phyloP scores from a whole-genome alignment of 768 basidiomycete genomes.

The Termitomyces sp. region DNA sequence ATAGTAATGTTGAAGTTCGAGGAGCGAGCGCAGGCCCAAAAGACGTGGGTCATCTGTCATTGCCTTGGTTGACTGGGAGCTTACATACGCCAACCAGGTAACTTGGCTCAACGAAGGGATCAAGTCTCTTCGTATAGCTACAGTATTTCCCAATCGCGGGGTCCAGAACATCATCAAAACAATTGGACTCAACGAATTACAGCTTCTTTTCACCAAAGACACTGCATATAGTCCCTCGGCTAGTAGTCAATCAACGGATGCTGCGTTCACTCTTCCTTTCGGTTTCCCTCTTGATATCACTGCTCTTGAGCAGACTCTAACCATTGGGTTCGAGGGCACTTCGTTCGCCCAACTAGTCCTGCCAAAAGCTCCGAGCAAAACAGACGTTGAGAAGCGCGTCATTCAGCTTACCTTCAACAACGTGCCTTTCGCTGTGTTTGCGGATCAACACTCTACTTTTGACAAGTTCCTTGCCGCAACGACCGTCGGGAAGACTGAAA shows the following conservation, averaged over 20 bases:
- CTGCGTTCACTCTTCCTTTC: constrained; percentile 64
- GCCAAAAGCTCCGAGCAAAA: constrained; percentile 49
- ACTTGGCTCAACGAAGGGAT: constrained; percentile 73
- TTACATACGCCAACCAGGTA: constrained; percentile 30
- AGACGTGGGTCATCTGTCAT: constrained; percentile 33
- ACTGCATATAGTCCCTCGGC: constrained; percentile 54
- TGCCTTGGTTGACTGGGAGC: not conserved
- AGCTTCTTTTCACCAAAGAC: constrained; percentile 50
- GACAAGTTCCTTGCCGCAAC: constrained; percentile 57
- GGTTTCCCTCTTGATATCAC: constrained; percentile 64
- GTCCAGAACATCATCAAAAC: constrained; percentile 57
- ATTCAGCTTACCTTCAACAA: constrained; percentile 55
- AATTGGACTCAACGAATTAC: constrained; percentile 53
- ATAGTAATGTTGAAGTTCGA: constrained; percentile 52
- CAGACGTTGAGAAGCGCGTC: constrained; percentile 56
- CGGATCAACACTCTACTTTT: constrained; percentile 44
- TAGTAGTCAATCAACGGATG: constrained; percentile 53
- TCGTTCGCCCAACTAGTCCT: constrained; percentile 57
- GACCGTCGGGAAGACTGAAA: constrained; percentile 39
- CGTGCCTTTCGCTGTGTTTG: constrained; percentile 54
- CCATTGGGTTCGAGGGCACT: constrained; percentile 42
- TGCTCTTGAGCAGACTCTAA: constrained; percentile 54
- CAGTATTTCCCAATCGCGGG: constrained; percentile 60
- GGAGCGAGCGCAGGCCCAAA: constrained; percentile 54
- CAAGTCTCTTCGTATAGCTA: constrained; percentile 50